These are phyloP conservation scores for Pyracantha coccinea DNA, from an alignment of 331 rosid species.

Conservation along the genomic window DNA sequence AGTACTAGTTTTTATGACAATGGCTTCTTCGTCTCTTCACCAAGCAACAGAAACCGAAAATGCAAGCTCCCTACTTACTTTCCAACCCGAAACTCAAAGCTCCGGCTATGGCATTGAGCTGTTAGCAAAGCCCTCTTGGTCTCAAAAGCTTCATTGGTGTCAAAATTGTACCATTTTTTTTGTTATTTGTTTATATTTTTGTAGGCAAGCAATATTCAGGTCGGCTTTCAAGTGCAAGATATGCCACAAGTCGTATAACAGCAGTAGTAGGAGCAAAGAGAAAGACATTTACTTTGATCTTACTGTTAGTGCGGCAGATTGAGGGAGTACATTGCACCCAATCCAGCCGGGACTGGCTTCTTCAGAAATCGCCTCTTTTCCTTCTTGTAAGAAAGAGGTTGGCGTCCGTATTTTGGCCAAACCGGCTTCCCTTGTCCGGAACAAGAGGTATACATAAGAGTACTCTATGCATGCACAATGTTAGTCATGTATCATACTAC, in stretches of 20 bases:
- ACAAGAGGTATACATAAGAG: conserved; percentile 49
- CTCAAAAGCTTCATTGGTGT: no score
- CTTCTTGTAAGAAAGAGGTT: conserved; percentile 90
- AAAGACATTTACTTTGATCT: conserved; percentile 67
- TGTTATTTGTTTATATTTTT: background rate
- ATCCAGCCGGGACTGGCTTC: conserved; percentile 56
- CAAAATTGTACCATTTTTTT: no score
- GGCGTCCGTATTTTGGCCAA: conserved; percentile 82
- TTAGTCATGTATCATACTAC: no score
- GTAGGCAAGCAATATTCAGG: conserved; percentile 66
- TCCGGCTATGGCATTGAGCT: conserved; percentile 22
- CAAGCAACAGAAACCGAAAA: no score
- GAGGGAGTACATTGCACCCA: conserved; percentile 61
- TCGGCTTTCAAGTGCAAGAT: conserved; percentile 72
- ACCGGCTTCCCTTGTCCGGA: conserved; percentile 92
- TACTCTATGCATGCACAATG: background rate
- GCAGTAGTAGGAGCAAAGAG: conserved; percentile 20
- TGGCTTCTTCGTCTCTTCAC: no score
- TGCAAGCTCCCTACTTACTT: no score
- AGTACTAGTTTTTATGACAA: no score
- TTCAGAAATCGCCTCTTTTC: conserved; percentile 96
- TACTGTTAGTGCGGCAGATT: conserved; percentile 66
- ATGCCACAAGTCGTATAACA: conserved; percentile 69
- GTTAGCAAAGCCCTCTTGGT: conserved; percentile 78
- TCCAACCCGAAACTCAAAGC: conserved; percentile 21